phyloP scores from a whole-genome alignment of 2,329 filamentous ascomycete genomes.

The Aspergillus tubingensis region DNA sequence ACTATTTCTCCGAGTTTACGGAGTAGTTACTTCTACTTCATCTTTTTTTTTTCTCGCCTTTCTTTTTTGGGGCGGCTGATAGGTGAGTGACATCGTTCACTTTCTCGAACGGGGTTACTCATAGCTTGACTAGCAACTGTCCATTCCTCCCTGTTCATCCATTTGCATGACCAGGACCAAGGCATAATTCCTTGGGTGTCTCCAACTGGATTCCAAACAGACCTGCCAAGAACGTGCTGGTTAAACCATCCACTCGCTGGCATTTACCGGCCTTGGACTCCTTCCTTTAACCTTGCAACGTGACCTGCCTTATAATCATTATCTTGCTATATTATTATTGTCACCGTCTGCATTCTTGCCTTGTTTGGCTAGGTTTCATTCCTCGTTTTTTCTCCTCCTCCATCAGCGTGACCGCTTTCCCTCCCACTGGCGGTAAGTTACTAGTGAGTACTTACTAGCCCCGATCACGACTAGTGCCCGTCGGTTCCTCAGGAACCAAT shows the following conservation, averaged over 20 bases:
- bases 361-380: not conserved
- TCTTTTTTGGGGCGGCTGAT: not conserved
- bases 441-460: not conserved
- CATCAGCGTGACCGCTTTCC: not conserved
- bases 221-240: not conserved
- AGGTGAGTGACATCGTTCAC: not conserved
- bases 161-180: not conserved
- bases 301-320: not conserved
- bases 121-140: no score
- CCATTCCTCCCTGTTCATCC: no score
- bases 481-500: constrained; percentile 13
- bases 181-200: not conserved
- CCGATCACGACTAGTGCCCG: constrained; percentile 11
- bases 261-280: not conserved
- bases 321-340: not conserved
- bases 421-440: not conserved
- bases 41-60: not conserved
- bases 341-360: not conserved
- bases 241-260: not conserved
- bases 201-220: not conserved
- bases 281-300: not conserved
- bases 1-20: not conserved
- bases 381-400: no score
- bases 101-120: not conserved
- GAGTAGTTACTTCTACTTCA: not conserved